phyloP scores from a whole-genome alignment of 2,329 filamentous ascomycete genomes.

The Cladophialophora psammophila region DNA sequence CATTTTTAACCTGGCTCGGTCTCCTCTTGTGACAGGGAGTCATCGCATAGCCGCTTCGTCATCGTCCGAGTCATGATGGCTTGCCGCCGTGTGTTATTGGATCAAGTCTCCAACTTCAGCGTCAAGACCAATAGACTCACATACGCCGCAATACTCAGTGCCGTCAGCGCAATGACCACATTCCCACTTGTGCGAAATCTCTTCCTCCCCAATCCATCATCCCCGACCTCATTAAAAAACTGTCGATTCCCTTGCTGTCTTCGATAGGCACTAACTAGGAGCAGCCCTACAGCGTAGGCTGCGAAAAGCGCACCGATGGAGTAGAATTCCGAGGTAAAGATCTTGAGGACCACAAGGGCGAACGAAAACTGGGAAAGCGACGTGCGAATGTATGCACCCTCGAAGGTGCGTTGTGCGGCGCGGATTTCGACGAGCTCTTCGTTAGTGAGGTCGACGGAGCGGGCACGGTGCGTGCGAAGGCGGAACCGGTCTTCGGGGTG shows the following conservation, averaged over 20 bases:
- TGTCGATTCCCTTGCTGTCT: conserved; percentile 91
- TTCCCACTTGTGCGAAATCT: conserved; percentile 72
- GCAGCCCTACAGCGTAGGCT: conserved; percentile 83
- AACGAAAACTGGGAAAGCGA: conserved; percentile 95
- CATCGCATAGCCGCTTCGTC: not conserved
- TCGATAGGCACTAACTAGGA: conserved; percentile 83
- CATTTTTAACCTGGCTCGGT: not conserved
- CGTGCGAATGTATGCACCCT: conserved; percentile 95
- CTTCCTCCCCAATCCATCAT: conserved; percentile 67
- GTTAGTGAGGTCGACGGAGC: conserved; percentile 80
- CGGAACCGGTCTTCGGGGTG: conserved; percentile 77
- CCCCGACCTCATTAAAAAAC: conserved; percentile 72
- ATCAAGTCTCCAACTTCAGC: conserved; percentile 47
- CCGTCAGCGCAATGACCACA: conserved; percentile 68
- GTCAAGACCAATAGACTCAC: conserved; percentile 66
- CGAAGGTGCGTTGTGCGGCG: conserved; percentile 93
- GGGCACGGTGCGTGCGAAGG: conserved; percentile 81
- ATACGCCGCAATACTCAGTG: conserved; percentile 68
- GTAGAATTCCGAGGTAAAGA: conserved; percentile 97
- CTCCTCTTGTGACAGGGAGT: not conserved
- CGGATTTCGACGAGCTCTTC: conserved; percentile 92
- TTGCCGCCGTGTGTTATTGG: too few species aligned
- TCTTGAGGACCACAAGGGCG: conserved; percentile 90
- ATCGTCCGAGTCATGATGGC: not conserved
- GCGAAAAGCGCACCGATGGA: conserved; percentile 95